Evolutionary conservation across 805 yeast genomes (phyloP).

Genomic region (Hanseniaspora clermontiae): DNA sequence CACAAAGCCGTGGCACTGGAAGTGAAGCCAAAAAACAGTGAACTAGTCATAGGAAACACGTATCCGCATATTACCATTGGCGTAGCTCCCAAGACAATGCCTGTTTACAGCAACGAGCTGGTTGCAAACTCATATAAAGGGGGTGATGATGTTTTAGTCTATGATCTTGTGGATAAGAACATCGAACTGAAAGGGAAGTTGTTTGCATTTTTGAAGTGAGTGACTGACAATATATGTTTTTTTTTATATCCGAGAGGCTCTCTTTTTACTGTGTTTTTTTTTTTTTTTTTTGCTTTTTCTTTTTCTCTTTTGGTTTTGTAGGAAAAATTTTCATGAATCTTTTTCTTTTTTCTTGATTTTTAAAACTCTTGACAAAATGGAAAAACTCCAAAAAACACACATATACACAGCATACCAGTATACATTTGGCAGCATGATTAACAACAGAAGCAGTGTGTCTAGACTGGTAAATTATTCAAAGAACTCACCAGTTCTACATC

Average conservation of each 20-base stretch:
- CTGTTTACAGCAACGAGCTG: conserved; percentile 41
- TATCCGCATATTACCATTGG: conserved; percentile 51
- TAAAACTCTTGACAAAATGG: background rate
- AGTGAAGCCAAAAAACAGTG: conserved; percentile 26
- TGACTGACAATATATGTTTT: background rate
- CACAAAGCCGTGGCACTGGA: conserved; percentile 41
- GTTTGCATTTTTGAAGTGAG: background rate
- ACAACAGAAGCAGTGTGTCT: background rate
- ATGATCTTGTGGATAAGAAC: background rate
- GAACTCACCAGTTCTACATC: background rate
- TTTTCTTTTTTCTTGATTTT: background rate
- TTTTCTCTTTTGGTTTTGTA: background rate
- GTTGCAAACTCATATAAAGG: conserved; percentile 18
- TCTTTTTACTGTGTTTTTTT: background rate
- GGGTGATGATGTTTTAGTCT: background rate
- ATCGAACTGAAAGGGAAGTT: background rate
- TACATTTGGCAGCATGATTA: background rate
- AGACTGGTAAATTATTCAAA: background rate
- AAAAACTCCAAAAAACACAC: too few relatives aligned
- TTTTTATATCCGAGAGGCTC: background rate
- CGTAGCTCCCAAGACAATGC: conserved; percentile 26
- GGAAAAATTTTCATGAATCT: background rate
- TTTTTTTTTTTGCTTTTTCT: background rate
- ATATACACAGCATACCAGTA: background rate
- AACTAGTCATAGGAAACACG: conserved; percentile 28